phyloP scores from a whole-genome alignment of 192 early-diverging fungal genomes.

The Chytriomyces confervae region DNA sequence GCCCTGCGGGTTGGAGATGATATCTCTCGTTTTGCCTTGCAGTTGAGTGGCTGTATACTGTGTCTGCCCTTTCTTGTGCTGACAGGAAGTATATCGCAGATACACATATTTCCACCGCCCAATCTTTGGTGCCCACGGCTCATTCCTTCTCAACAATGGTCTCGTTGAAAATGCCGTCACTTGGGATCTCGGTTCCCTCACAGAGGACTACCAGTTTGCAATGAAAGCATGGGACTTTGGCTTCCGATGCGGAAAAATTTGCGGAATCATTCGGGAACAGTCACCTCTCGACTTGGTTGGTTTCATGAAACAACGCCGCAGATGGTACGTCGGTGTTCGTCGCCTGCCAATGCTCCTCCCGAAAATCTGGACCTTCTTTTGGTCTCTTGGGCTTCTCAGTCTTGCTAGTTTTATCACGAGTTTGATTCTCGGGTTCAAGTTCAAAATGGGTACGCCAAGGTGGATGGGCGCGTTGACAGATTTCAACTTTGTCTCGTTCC shows the following conservation, averaged over 20 bases:
- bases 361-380: constrained; percentile 61
- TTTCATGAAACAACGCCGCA: constrained; percentile 61
- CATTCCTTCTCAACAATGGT: constrained; percentile 61
- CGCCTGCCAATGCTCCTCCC: constrained; percentile 57
- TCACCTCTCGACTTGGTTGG: constrained; percentile 55
- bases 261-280: constrained; percentile 61
- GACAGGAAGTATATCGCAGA: not conserved
- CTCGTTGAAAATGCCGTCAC: constrained; percentile 60
- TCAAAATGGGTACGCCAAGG: constrained; percentile 48
- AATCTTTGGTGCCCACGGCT: constrained; percentile 63
- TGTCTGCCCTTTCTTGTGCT: not conserved
- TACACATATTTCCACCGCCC: constrained; percentile 64
- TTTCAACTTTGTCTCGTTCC: constrained; percentile 56
- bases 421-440: constrained; percentile 48
- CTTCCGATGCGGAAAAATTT: constrained; percentile 61
- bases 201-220: constrained; percentile 65
- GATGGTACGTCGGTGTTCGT: constrained; percentile 63
- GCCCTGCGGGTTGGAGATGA: constrained; percentile 65
- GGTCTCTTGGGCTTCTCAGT: constrained; percentile 55
- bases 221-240: constrained; percentile 56
- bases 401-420: constrained; percentile 50
- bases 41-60: constrained; percentile 29
- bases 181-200: constrained; percentile 61
- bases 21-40: constrained; percentile 60
- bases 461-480: constrained; percentile 62